Evolutionary conservation across 176 grass and related monocot species (phyloP).

Genomic region (Juncus effusus): DNA sequence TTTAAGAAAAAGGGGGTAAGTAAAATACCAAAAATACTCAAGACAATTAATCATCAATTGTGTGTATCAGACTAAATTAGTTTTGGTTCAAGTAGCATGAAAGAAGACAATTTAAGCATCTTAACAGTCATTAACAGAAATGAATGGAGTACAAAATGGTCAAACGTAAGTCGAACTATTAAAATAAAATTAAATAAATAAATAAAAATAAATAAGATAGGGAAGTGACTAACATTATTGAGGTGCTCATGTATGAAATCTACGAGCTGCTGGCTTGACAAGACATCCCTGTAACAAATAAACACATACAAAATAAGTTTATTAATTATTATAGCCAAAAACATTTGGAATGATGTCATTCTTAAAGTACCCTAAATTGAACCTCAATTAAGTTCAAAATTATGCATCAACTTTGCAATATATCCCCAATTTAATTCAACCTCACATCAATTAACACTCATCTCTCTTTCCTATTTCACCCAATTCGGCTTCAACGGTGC

Average conservation of each 20-base stretch:
- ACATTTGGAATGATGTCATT: background rate
- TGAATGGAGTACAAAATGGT: too few relatives aligned
- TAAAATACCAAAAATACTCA: background rate
- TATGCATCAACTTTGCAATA: too few relatives aligned
- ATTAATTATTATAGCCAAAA: background rate
- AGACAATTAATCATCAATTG: background rate
- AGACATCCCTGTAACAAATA: conserved; percentile 58
- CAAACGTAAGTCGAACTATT: too few relatives aligned
- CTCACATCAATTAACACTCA: too few relatives aligned
- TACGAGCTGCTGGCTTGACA: conserved; percentile 83
- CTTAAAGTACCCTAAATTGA: background rate
- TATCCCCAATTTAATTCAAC: too few relatives aligned
- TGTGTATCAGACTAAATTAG: background rate
- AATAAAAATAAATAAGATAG: background rate
- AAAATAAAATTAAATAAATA: background rate
- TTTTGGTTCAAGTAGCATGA: background rate
- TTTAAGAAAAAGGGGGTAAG: background rate
- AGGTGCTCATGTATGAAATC: conserved; percentile 84
- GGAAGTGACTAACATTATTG: conserved; percentile 52
- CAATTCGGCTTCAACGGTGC: too few relatives aligned
- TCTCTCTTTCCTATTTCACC: too few relatives aligned
- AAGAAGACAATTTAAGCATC: background rate
- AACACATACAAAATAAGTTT: background rate
- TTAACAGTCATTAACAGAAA: background rate
- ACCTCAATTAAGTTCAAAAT: too few relatives aligned